A percentile compares a stretch with the other conserved stretches of the same genome.
phyloP scores from a whole-genome alignment of 2,329 filamentous ascomycete species.

The Paracamarosporium sp. region DNA sequence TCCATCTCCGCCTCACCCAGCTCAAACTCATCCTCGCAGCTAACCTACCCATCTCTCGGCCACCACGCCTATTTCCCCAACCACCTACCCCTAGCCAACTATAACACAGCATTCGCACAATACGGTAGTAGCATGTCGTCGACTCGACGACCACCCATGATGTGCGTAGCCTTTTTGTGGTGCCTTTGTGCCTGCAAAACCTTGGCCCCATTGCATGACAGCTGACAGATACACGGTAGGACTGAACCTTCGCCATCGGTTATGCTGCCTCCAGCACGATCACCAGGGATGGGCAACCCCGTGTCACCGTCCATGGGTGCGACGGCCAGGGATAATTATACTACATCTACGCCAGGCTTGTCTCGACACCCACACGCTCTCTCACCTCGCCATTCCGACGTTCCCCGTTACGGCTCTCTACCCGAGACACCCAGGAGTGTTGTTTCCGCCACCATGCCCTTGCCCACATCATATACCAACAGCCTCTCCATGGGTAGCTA shows the following conservation, averaged over 20 bases:
- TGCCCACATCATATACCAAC: slow-evolving; percentile 30
- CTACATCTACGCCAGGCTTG: slow-evolving; percentile 47
- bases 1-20: slow-evolving; percentile 60
- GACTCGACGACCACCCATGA: slow-evolving; percentile 50
- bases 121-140: slow-evolving; percentile 48
- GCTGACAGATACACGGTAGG: slow-evolving; percentile 47
- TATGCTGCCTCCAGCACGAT: slow-evolving; percentile 54
- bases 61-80: slow-evolving; percentile 43
- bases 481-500: slow-evolving; percentile 16
- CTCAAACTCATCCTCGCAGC: slow-evolving; percentile 56
- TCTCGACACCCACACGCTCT: slow-evolving; percentile 38
- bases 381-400: slow-evolving; percentile 44
- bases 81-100: slow-evolving; percentile 37
- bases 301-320: slow-evolving; percentile 50
- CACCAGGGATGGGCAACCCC: slow-evolving; percentile 49
- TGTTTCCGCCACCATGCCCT: slow-evolving; percentile 38
- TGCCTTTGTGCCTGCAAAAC: slow-evolving; percentile 42
- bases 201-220: slow-evolving; percentile 42
- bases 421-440: slow-evolving; percentile 48
- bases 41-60: slow-evolving; percentile 50
- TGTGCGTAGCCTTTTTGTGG: slow-evolving; percentile 52
- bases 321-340: slow-evolving; percentile 54
- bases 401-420: slow-evolving; percentile 41
- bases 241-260: slow-evolving; percentile 55
- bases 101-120: slow-evolving; percentile 37